A percentile compares a stretch with the other conserved stretches of the same genome.
Conservation (phyloP, 1,139 yeast genomes). For the Yamadazyma trypodendri region DNA sequence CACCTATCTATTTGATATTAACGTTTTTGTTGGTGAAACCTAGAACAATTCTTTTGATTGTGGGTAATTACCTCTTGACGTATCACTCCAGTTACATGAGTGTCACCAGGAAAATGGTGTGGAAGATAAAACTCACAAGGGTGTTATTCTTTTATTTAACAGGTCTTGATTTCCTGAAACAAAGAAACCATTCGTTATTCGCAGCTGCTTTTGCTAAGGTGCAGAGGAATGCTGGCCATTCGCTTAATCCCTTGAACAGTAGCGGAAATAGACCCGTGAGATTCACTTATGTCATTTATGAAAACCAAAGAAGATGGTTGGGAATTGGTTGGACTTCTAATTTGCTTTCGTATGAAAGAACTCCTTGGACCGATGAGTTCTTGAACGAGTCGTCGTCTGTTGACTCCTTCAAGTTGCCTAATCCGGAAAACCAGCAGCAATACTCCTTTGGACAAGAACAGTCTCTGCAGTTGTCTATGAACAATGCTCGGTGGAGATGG, state of each 20-base stretch:
- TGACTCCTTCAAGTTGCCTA: slow-evolving; percentile 78
- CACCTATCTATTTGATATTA: slow-evolving; percentile 76
- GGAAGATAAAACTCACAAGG: slow-evolving; percentile 78
- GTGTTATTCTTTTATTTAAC: slow-evolving; percentile 76
- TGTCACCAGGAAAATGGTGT: slow-evolving; percentile 74
- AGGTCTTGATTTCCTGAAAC: slow-evolving; percentile 77
- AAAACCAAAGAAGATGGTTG: slow-evolving; percentile 95
- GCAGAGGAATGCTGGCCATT: slow-evolving; percentile 46
- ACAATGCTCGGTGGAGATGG: slow-evolving; percentile 82
- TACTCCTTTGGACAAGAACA: slow-evolving; percentile 22
- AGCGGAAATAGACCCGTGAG: slow-evolving; percentile 59
- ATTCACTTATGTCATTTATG: slow-evolving; percentile 90
- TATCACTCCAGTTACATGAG: slow-evolving; percentile 86
- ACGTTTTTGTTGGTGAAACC: slow-evolving; percentile 71
- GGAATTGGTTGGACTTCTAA: slow-evolving; percentile 98
- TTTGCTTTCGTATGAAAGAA: slow-evolving; percentile 84
- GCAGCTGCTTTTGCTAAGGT: slow-evolving; percentile 63
- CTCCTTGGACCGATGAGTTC: slow-evolving; percentile 97
- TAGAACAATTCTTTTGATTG: slow-evolving; percentile 57
- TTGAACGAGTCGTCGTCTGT: slow-evolving; percentile 80
- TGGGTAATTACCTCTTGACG: slow-evolving; percentile 66
- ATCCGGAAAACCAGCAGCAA: slow-evolving; percentile 41
- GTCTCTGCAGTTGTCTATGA: slow-evolving; percentile 17
- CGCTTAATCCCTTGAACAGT: slow-evolving; percentile 18
- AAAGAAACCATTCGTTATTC: slow-evolving; percentile 45